phyloP scores from a whole-genome alignment of 2,329 filamentous ascomycete genomes.

The Penicillium paneum region DNA sequence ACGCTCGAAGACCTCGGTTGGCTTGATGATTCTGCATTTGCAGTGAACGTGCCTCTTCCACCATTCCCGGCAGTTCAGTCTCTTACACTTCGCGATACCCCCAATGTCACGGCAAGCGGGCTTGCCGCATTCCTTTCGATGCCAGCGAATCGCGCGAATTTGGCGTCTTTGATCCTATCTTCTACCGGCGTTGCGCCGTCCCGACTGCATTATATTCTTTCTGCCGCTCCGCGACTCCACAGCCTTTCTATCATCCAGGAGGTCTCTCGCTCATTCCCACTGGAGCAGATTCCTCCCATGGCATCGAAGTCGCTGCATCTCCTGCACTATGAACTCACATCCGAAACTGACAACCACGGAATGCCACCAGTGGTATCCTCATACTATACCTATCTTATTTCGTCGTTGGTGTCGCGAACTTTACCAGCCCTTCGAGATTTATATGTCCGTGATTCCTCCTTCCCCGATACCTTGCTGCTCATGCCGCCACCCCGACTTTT shows the following conservation, averaged over 20 bases:
- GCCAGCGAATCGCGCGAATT: slow-evolving; percentile 56
- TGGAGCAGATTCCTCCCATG: slow-evolving; percentile 59
- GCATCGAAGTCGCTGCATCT: slow-evolving; percentile 66
- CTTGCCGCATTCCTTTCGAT: slow-evolving; percentile 65
- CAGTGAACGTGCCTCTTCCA: slow-evolving; percentile 62
- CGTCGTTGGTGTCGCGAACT: slow-evolving; percentile 72
- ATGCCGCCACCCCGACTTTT: slow-evolving; percentile 61
- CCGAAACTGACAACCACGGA: slow-evolving; percentile 54
- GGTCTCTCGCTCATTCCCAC: slow-evolving; percentile 56
- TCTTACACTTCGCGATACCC: slow-evolving; percentile 68
- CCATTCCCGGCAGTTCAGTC: slow-evolving; percentile 72
- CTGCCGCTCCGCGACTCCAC: slow-evolving; percentile 41
- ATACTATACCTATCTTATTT: slow-evolving; percentile 83
- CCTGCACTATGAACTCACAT: slow-evolving; percentile 78
- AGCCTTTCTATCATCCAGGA: slow-evolving; percentile 55
- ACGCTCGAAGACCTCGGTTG: slow-evolving; percentile 68
- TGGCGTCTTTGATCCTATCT: slow-evolving; percentile 68
- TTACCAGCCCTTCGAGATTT: slow-evolving; percentile 72
- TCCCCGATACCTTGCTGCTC: slow-evolving; percentile 75
- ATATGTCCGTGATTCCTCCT: slow-evolving; percentile 80
- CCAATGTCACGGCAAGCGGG: slow-evolving; percentile 68
- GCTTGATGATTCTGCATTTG: slow-evolving; percentile 75
- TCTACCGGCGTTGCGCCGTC: slow-evolving; percentile 62
- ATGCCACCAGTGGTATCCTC: slow-evolving; percentile 52
- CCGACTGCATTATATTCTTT: slow-evolving; percentile 44